A percentile compares a stretch with the other conserved stretches of the same genome.
Conservation (phyloP, 2,329 filamentous ascomycete species). For the Fusarium pseudonygamai region DNA sequence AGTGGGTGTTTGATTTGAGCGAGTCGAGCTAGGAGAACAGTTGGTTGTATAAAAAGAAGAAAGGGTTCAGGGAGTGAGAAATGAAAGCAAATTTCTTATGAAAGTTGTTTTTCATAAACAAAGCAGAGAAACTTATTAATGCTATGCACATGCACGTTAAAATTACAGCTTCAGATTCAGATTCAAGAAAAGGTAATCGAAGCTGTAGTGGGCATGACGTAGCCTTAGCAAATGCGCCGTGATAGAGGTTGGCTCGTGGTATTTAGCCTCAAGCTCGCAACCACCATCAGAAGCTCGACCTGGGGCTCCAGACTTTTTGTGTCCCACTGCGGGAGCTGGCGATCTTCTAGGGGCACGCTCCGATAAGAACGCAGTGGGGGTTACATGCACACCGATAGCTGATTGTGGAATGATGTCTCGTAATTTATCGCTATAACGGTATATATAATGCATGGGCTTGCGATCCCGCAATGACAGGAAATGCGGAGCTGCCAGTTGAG, state of each 20-base stretch:
- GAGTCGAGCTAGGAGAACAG: background rate
- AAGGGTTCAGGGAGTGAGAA: slow-evolving; percentile 8
- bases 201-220: slow-evolving; percentile 29
- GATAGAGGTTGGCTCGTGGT: slow-evolving; percentile 26
- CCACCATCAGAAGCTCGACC: slow-evolving; percentile 1
- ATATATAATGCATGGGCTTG: slow-evolving; percentile 1
- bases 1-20: slow-evolving; percentile 24
- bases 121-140: background rate
- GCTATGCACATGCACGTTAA: background rate
- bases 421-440: slow-evolving; percentile 10
- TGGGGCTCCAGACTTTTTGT: slow-evolving; percentile 38
- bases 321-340: slow-evolving; percentile 23
- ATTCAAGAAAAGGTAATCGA: background rate
- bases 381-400: slow-evolving; percentile 41
- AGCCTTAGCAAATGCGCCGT: slow-evolving; percentile 21
- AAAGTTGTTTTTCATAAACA: background rate
- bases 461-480: slow-evolving; percentile 15
- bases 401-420: slow-evolving; percentile 12
- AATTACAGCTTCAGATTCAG: slow-evolving; percentile 18
- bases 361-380: slow-evolving; percentile 23
- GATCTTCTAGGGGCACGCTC: slow-evolving; percentile 21
- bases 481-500: slow-evolving; percentile 18
- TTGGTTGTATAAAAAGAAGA: slow-evolving; percentile 7
- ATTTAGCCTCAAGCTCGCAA: slow-evolving; percentile 8
- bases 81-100: background rate